Evolutionary conservation across 2,329 filamentous ascomycete genomes (phyloP).

Genomic region (Ceratocystis huliohia): DNA sequence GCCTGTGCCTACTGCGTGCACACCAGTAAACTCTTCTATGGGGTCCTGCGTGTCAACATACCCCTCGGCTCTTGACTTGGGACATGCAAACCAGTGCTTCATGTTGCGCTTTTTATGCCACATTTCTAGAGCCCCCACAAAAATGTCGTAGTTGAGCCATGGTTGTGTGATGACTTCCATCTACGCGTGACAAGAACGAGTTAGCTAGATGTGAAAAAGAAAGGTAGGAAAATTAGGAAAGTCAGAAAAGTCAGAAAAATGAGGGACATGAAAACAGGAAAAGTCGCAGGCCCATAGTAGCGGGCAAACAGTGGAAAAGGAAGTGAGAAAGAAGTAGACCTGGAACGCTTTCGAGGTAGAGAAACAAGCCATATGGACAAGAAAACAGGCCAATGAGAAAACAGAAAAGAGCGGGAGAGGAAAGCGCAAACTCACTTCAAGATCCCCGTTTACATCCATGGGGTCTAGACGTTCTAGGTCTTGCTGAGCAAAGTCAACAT

Average conservation of each 20-base stretch:
- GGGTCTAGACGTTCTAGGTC: background rate
- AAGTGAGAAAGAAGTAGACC: background rate
- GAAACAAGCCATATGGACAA: background rate
- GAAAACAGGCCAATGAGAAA: background rate
- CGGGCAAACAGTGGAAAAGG: background rate
- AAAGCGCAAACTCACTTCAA: background rate
- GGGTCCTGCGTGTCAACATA: background rate
- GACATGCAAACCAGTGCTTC: constrained; percentile 6
- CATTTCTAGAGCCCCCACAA: constrained; percentile 8
- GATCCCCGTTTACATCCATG: background rate
- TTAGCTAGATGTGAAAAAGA: background rate
- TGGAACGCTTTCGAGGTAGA: background rate
- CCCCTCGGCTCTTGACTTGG: background rate
- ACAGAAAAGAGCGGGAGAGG: background rate
- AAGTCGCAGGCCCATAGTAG: background rate
- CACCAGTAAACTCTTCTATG: background rate
- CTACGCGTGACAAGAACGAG: background rate
- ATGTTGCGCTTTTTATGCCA: constrained; percentile 9
- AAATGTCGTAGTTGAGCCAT: constrained; percentile 8
- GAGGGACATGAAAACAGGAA: background rate
- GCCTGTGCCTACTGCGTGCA: background rate
- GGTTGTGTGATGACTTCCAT: constrained; percentile 4
- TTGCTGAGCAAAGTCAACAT: constrained; percentile 7
- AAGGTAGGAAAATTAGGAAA: background rate
- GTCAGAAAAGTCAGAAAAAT: background rate